Conservation (phyloP, 768 basidiomycete species). For the Phaeotremella skinneri region DNA sequence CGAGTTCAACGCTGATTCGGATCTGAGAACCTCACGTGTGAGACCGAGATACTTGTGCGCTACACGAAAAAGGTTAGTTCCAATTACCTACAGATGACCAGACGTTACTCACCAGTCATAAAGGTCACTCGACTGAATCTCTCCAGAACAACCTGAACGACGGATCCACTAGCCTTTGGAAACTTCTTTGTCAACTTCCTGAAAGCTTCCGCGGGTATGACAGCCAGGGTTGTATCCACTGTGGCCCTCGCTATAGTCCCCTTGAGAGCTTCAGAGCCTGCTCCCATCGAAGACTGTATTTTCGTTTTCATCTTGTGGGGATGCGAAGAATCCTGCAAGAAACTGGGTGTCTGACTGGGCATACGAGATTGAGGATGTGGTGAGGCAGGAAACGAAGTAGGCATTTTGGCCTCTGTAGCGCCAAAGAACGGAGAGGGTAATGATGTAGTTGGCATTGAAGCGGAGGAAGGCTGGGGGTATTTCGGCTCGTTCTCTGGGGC, state of each 20-base stretch:
- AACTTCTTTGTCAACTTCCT: slow-evolving; percentile 89
- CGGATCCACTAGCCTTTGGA: slow-evolving; percentile 94
- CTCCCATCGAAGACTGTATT: not conserved
- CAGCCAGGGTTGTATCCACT: slow-evolving; percentile 92
- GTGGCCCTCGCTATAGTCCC: slow-evolving; percentile 77
- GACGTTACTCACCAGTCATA: slow-evolving; percentile 62
- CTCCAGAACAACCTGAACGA: slow-evolving; percentile 91
- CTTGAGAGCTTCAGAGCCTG: slow-evolving; percentile 25
- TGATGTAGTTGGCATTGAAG: slow-evolving; percentile 19
- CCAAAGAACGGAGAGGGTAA: slow-evolving; percentile 12
- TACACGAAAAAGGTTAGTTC: slow-evolving; percentile 1
- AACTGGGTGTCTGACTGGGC: not conserved
- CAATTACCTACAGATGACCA: not conserved
- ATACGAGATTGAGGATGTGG: slow-evolving; percentile 7
- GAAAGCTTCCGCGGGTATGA: slow-evolving; percentile 98
- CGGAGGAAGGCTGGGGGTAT: not conserved
- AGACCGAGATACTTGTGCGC: slow-evolving; percentile 91
- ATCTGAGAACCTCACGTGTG: slow-evolving; percentile 89
- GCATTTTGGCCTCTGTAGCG: not conserved
- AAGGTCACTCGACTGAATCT: slow-evolving; percentile 96
- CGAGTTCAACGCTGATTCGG: slow-evolving; percentile 95
- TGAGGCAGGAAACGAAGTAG: slow-evolving; percentile 14
- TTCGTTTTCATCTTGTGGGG: slow-evolving; percentile 3
- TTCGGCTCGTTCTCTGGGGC: not conserved
- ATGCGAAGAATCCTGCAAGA: slow-evolving; percentile 1